Base-by-base conservation (phyloP, 768 basidiomycete species). In the Mycena metata region DNA sequence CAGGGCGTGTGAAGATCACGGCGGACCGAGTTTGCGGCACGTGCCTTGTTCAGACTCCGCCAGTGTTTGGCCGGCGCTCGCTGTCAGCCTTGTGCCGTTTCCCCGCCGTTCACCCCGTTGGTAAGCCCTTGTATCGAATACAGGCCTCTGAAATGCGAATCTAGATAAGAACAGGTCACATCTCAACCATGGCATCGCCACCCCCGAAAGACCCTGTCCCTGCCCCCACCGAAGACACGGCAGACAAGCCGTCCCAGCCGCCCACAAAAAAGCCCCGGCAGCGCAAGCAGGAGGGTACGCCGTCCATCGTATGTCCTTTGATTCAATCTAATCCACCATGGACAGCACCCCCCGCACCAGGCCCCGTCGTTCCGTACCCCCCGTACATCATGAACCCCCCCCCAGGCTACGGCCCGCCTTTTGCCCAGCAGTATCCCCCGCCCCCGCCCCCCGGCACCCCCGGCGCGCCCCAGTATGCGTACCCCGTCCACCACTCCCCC, bases 371-470 rank as follows among this genome's bases (percentile, higher is more conserved):
- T 73, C 85, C 88, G 17, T 90, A 89, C 77, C 87, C 88, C 41
- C 83, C 86, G 11, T 88, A 86, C 73, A 83, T 89, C 77, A 93
- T 92, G 91, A 93, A 92, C 88, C 89, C 60, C 80, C 86, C 66
- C 24, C 39, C 39, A 1, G 59, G 58, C 36, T 93, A 92, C 73
- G 86, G 88, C 67, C 83, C 90, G 63, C 82, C 83, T 13, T 73
- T 73, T 46, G 67, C 71, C 42, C 61, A 64, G 51, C 66, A 65
- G 61, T 70, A 77, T 57, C 80, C 78, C 55, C 59, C 77, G 35
- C 69, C 75, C 16, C 74, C 79, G 16, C 63, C 80, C 13, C 75
- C 79, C 63, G 82, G 82, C 60, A 76, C 83, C 9, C 74, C 76
- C 57, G 70, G 77, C 73, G 71, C 74, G 8, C 82, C 79, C 51